phyloP scores from a whole-genome alignment of 2,329 filamentous ascomycete genomes.

The Alternaria tenuissima region DNA sequence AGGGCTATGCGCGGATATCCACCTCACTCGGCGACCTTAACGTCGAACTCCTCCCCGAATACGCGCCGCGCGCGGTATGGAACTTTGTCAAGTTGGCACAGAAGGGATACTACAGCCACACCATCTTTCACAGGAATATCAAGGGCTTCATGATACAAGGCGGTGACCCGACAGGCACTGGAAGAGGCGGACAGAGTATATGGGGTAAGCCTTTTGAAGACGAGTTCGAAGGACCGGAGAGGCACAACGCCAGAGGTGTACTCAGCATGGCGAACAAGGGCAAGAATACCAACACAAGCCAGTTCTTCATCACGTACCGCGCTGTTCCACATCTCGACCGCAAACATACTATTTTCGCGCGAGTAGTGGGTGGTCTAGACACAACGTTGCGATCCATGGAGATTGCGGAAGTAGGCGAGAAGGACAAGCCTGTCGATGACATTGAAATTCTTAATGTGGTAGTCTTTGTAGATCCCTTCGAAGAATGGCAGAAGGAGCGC shows the following conservation, averaged over 20 bases:
- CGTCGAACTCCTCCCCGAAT: conserved; percentile 88
- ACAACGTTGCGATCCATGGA: conserved; percentile 80
- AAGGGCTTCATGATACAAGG: conserved; percentile 98
- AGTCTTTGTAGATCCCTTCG: conserved; percentile 93
- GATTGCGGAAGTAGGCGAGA: conserved; percentile 73
- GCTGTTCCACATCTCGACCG: conserved; percentile 84
- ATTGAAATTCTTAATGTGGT: conserved; percentile 83
- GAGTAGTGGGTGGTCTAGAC: conserved; percentile 78
- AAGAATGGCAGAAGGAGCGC: conserved; percentile 81
- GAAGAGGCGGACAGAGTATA: conserved; percentile 85
- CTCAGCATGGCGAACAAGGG: conserved; percentile 98
- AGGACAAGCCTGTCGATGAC: conserved; percentile 78
- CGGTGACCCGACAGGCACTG: conserved; percentile 91
- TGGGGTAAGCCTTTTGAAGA: conserved; percentile 97
- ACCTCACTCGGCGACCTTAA: conserved; percentile 87
- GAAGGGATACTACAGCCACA: conserved; percentile 85
- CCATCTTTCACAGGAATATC: conserved; percentile 92
- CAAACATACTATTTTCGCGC: conserved; percentile 97
- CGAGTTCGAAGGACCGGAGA: conserved; percentile 87
- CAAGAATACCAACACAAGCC: conserved; percentile 94
- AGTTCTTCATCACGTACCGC: conserved; percentile 94
- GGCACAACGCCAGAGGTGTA: conserved; percentile 82
- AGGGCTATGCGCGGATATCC: conserved; percentile 88
- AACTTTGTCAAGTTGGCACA: conserved; percentile 91
- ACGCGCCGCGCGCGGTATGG: conserved; percentile 92